phyloP scores from a whole-genome alignment of 2,329 filamentous ascomycete genomes.

The Macroventuria anomochaeta region DNA sequence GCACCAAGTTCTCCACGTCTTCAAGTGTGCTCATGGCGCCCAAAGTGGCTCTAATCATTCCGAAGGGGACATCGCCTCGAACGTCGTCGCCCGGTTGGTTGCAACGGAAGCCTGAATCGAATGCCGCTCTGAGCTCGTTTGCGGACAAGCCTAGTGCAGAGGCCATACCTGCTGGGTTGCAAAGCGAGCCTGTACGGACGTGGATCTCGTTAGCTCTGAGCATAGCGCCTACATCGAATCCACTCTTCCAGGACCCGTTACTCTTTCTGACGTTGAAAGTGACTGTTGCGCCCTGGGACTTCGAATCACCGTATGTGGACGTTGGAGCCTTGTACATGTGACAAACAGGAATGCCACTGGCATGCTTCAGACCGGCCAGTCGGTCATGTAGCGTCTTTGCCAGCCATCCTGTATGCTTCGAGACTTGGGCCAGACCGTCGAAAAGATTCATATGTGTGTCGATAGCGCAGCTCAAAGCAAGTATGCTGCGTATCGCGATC shows the following conservation, averaged over 20 bases:
- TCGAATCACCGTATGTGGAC: constrained; percentile 58
- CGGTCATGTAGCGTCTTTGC: constrained; percentile 57
- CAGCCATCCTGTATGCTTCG: constrained; percentile 63
- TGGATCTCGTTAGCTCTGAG: constrained; percentile 65
- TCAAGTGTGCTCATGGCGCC: constrained; percentile 66
- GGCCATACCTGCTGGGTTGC: constrained; percentile 61
- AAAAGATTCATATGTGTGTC: constrained; percentile 63
- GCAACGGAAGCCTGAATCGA: constrained; percentile 65
- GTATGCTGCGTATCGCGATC: constrained; percentile 68
- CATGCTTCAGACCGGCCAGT: constrained; percentile 58
- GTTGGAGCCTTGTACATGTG: constrained; percentile 62
- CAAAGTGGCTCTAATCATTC: constrained; percentile 66
- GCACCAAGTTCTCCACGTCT: constrained; percentile 55
- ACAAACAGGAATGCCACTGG: constrained; percentile 60
- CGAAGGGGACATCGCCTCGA: constrained; percentile 61
- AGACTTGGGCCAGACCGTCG: constrained; percentile 64
- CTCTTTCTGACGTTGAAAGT: constrained; percentile 67
- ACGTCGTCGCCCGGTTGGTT: constrained; percentile 58
- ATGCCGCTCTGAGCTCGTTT: constrained; percentile 62
- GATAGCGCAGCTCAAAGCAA: constrained; percentile 67
- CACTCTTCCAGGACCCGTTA: constrained; percentile 62
- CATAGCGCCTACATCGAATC: constrained; percentile 64
- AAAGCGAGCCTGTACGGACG: constrained; percentile 65
- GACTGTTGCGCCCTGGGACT: constrained; percentile 65
- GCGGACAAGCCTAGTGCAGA: constrained; percentile 58